Evolutionary conservation across 1,284 basidiomycete species (phyloP), one percentile per base, ranked within the genome.

Genomic region (Fistulina hepatica): DNA sequence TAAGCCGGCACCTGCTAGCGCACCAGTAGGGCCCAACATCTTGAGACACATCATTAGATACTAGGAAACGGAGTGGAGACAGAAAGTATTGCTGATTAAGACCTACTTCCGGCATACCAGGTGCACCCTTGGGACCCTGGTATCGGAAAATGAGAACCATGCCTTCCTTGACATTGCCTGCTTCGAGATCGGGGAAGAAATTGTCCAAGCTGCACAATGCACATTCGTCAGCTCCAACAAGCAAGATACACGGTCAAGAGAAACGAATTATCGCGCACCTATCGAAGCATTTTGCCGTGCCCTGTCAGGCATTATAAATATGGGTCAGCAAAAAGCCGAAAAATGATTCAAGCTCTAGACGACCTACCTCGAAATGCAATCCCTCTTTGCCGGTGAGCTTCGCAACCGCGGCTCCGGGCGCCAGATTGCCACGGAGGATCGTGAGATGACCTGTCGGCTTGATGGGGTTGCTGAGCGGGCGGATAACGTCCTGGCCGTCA

Each of bases 341-440:
- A n/a, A n/a, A n/a, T n/a, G n/a, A n/a, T n/a, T n/a, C n/a, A n/a
- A n/a, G n/a, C n/a, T n/a, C n/a, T n/a, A n/a, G 28, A 24, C 43
- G 34, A 36, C 64, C 44, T 36, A 82, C 84, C 65, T 86, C 79
- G 55, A 98, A 98, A 25, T 65, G 68, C 34, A 81, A 59, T 4
- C 94, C 94, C 61, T 98, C 94, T 60, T 97, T 95, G 16, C 94
- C 93, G 8, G 94, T 97, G 46, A 97, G 69, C 63, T 98, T 98
- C 36, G 91, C 88, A 9, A 98, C 93, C 24, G 92, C 88, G 5
- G 85, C 83, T 28, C 76, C 90, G 4, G 93, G 93, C 2, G 88
- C 84, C 33, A 98, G 69, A 58, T 85, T 93, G 17, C 93, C 93
- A 39, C 81, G 75, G 50, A 97, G 66, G 55, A 97, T 95, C 19